Evolutionary conservation across 139 green algal genomes (phyloP).

Genomic region (Raphidocelis subcapitata): DNA sequence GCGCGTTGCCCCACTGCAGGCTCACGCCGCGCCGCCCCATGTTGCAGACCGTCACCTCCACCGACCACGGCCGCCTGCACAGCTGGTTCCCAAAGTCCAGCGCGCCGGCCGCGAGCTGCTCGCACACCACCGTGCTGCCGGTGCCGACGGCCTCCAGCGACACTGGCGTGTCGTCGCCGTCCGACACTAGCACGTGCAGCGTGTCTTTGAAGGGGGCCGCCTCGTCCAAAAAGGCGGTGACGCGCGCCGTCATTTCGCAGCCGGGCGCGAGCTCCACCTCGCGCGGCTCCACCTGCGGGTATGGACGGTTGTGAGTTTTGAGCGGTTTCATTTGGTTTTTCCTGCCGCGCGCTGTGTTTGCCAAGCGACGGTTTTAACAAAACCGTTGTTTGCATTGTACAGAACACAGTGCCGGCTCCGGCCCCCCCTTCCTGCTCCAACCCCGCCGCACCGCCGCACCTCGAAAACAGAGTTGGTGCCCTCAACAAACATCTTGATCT

Average conservation of each 20-base stretch:
- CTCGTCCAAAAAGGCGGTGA: slow-evolving; percentile 54
- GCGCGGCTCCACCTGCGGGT: slow-evolving; percentile 16
- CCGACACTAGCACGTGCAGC: slow-evolving; percentile 74
- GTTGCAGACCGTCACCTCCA: slow-evolving; percentile 62
- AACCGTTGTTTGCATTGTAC: too few relatives aligned
- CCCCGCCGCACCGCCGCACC: not conserved
- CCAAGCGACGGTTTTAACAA: too few relatives aligned
- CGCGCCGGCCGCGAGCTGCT: slow-evolving; percentile 39
- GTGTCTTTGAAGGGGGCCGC: slow-evolving; percentile 54
- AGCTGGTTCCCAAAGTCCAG: slow-evolving; percentile 77
- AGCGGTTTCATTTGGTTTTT: too few relatives aligned
- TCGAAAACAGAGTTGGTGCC: slow-evolving; percentile 59
- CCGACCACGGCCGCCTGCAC: slow-evolving; percentile 51
- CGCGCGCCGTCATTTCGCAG: slow-evolving; percentile 6
- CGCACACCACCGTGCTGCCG: slow-evolving; percentile 63
- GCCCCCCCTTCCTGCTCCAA: too few relatives aligned
- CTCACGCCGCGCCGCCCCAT: slow-evolving; percentile 47
- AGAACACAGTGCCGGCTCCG: too few relatives aligned
- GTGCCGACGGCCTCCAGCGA: slow-evolving; percentile 57
- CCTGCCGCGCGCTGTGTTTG: too few relatives aligned
- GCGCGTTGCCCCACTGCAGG: slow-evolving; percentile 59
- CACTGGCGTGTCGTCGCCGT: slow-evolving; percentile 68
- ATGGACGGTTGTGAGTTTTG: too few relatives aligned
- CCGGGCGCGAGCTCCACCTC: slow-evolving; percentile 13
- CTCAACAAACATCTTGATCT: slow-evolving; percentile 75